Base-by-base conservation (phyloP, 805 yeast species). In the Saturnispora serradocipensis region DNA sequence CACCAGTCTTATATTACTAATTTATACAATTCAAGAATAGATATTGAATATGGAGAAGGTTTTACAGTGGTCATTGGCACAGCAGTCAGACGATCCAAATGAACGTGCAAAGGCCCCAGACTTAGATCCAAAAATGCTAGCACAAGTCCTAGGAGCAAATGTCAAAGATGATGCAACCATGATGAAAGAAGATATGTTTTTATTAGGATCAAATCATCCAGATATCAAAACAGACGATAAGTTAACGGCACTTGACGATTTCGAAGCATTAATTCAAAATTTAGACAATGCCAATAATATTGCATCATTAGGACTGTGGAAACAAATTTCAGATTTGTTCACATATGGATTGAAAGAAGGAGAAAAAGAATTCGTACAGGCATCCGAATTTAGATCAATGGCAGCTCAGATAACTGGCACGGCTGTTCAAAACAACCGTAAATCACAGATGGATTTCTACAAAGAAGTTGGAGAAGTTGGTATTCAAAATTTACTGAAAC, bases 281-380 rank as follows among this genome's bases (percentile, higher is more conserved):
- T 68, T 91, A 54, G 98, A 93, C 67, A 93, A 93, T 66, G 98
- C 98, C 24, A 90, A 91, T 68, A 88, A 88, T 61, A 82, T 91
- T 58, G 91, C 86, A 57, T 86, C 84, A 59, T 64, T 90, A 72
- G 79, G 81, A 57, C 74, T 89, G 56, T 93, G 98, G 99, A 53
- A 53, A 11, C 56, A 56, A 50, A 54, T 56, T 46, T 42, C 46
- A 10, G 80, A 75, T 22, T 72, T 82, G 3, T 65, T 90, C 43
- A 70, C 88, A n/a, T 64, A 67, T 1, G 76, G 77, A 49, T 69
- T 89, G 47, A 69, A 70, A 30, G 70, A 69, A 34, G 68, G 70
- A 48, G 69, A 70, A 30, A 69, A 69, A 34, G 68, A 71, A 6
- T 69, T 71, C 2, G 71, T 71, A 16, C 43, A 49, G 36, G 30